Base-by-base conservation (phyloP, 2,329 filamentous ascomycete species). In the Scytalidium lignicola region DNA sequence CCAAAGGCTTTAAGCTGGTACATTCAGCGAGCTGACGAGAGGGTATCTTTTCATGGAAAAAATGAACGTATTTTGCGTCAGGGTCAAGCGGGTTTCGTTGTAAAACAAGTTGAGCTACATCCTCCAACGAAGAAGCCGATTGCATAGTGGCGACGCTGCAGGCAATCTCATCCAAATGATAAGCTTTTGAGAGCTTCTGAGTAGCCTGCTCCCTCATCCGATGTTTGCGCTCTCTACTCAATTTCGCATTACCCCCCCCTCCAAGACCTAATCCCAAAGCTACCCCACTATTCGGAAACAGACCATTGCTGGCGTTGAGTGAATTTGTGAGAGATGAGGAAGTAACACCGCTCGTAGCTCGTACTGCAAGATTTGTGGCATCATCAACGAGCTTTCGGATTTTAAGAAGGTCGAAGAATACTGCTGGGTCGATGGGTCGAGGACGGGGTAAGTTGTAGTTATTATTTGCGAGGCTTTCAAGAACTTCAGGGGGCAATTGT, bases 31-130 rank as follows among this genome's bases (percentile, higher is more conserved):
- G 72, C 63, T 86, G 82, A 40, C 85, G 73, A 39, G 82, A 86
- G 1, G 88, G 86, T 21, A 93, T 91, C 76, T 92, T 93, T 68
- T 95, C 88, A 68, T 92, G 88, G 66, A 95, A 95, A 70, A 92
- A 93, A 64, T 93, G 86, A n/a, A 93, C 89, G 63, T 93, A 93
- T 66, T 85, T 86, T 22, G 88, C 89, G 61, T 93, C 86, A 41
- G 74, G 68, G 61, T 90, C 83, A 45, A 75, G 65, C n/a, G 80
- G 74, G 52, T 80, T 83, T 52, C 87, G 76, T 64, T 87, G 82
- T 53, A 93, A 69, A 26, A 95, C 88, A 53, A 86, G 72, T 5
- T 78, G 75, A 2, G 85, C 88, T 2, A 93, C 85, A 51, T 89
- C 85, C 58, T 93, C 87, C 12, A 95, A 71, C 0, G 85, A 82